Evolutionary conservation across 2,329 filamentous ascomycete genomes (phyloP), one percentile per base, ranked within the genome.

Genomic region (Ophiocordyceps camponoti-saundersi): DNA sequence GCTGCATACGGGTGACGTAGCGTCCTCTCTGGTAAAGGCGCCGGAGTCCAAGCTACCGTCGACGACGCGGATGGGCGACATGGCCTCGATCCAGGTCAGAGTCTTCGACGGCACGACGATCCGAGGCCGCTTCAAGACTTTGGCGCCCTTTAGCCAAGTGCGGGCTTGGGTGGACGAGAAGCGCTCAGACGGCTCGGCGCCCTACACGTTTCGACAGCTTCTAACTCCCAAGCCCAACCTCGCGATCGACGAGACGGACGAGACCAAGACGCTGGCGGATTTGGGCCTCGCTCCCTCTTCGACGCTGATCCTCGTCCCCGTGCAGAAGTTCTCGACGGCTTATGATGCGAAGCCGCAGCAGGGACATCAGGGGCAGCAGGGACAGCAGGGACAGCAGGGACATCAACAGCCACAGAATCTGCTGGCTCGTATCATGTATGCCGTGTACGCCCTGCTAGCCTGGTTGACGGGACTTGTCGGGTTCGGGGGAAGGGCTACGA

Each of bases 131-230:
- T 94, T 95, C 60, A 67, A 77, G 12, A 76, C 79, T 21, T 66
- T 67, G 2, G 69, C 75, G 7, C 83, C 74, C 0, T 70, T 95
- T 3, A 67, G 61, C 7, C 75, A 85, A 42, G 80, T 96, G 1
- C 75, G 90, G 8, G 64, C 69, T 7, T 95, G 87, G 85, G 73
- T 96, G 8, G 84, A 90, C 47, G 67, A 72, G 48, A 69, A 75
- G 34, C 69, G 77, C 51, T 67, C 61, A 12, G 73, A 76, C 42
- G 73, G 72, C 20, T 67, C 71, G 29, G 60, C 70, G 13, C 85
- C 87, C 0, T 96, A 88, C 61, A 82, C 74, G 13, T 89, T 96
- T 65, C 87, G 88, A 57, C 78, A 93, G 44, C 80, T 95, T 34
- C 71, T 93, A 2, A 80, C 84, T 0, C 89, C 89, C 0, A 66